These are phyloP conservation scores for Stemphylium lycopersici DNA, from an alignment of 2,329 filamentous ascomycete species.

Conservation along the genomic window DNA sequence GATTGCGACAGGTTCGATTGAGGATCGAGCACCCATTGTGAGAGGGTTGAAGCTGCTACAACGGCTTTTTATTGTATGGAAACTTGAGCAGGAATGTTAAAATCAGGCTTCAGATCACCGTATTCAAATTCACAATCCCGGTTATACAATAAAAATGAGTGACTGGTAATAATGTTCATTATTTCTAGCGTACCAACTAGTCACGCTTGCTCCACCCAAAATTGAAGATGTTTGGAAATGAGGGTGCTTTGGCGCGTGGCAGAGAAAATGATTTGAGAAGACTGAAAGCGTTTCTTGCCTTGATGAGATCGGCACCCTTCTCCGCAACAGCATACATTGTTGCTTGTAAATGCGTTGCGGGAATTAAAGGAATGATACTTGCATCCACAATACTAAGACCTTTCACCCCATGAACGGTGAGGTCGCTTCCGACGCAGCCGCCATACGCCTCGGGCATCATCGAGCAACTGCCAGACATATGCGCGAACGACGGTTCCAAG, in stretches of 20 bases:
- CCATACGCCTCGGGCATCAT: slow-evolving; percentile 40
- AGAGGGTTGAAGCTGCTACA: neutral
- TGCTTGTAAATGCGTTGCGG: slow-evolving; percentile 34
- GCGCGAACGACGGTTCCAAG: slow-evolving; percentile 31
- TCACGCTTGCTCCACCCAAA: neutral
- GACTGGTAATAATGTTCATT: neutral
- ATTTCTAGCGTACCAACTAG: neutral
- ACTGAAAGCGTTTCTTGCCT: slow-evolving; percentile 13
- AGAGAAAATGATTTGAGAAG: neutral
- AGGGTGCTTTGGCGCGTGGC: neutral
- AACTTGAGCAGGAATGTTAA: neutral
- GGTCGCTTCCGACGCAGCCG: slow-evolving; percentile 32
- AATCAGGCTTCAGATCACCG: neutral
- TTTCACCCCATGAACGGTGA: slow-evolving; percentile 35
- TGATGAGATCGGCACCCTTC: slow-evolving; percentile 43
- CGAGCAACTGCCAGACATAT: slow-evolving; percentile 33
- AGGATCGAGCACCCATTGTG: neutral
- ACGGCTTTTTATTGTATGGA: neutral
- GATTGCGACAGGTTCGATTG: slow-evolving; percentile 26
- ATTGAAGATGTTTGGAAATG: neutral
- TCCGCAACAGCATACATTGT: slow-evolving; percentile 43
- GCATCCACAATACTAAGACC: slow-evolving; percentile 41
- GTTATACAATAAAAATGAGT: neutral
- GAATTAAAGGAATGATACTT: slow-evolving; percentile 40
- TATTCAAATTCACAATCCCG: neutral